Evolutionary conservation across 2,329 filamentous ascomycete species (phyloP).

Genomic region (Neoscytalidium dimidiatum): DNA sequence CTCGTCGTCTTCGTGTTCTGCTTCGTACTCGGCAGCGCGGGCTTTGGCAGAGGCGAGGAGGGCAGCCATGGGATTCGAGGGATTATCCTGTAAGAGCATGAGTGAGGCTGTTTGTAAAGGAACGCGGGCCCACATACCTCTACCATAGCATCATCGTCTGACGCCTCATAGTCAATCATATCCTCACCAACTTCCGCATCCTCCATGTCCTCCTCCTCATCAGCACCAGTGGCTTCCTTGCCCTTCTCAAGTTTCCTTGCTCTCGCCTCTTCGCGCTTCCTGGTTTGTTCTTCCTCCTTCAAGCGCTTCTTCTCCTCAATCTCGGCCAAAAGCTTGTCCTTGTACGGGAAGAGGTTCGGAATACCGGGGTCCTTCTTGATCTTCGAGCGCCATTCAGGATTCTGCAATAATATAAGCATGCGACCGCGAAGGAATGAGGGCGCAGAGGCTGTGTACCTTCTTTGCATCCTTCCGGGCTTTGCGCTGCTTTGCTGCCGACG

Average conservation of each 20-base stretch:
- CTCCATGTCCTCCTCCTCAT: slow-evolving; percentile 55
- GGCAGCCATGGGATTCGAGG: slow-evolving; percentile 86
- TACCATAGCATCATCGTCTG: slow-evolving; percentile 60
- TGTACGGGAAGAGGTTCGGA: slow-evolving; percentile 96
- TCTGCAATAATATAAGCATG: slow-evolving; percentile 51
- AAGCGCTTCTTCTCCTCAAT: slow-evolving; percentile 84
- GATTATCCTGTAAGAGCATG: slow-evolving; percentile 50
- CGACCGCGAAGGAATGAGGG: neutral
- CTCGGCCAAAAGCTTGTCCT: slow-evolving; percentile 90
- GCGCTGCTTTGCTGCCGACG: slow-evolving; percentile 83
- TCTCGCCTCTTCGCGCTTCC: slow-evolving; percentile 68
- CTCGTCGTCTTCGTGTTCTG: slow-evolving; percentile 61
- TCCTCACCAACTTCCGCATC: slow-evolving; percentile 36
- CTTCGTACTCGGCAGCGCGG: slow-evolving; percentile 74
- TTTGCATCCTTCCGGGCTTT: slow-evolving; percentile 88
- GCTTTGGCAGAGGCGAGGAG: slow-evolving; percentile 80
- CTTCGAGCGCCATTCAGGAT: slow-evolving; percentile 93
- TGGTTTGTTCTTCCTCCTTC: slow-evolving; percentile 74
- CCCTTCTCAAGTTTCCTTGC: slow-evolving; percentile 42
- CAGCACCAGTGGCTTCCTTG: slow-evolving; percentile 40
- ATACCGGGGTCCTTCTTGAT: slow-evolving; percentile 98
- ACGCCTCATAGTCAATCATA: slow-evolving; percentile 51
- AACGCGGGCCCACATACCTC: slow-evolving; percentile 38
- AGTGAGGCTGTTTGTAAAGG: slow-evolving; percentile 19
- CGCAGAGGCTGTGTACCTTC: slow-evolving; percentile 56